A percentile compares a stretch with the other conserved stretches of the same genome.
Conservation (phyloP, 2,329 filamentous ascomycete genomes). For the Stachybotrys echinatus region DNA sequence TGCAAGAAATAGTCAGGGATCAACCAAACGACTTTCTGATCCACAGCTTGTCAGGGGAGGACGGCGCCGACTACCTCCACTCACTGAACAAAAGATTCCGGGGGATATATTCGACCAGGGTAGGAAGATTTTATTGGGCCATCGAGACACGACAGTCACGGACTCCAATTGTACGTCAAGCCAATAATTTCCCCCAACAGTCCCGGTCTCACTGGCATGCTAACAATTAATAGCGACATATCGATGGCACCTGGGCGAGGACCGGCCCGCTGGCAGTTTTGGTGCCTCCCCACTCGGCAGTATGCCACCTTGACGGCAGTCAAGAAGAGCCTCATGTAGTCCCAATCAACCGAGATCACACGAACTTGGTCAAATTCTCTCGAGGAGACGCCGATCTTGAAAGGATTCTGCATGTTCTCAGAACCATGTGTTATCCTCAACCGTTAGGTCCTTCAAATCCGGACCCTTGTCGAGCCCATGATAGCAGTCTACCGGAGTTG, state of each 20-base stretch:
- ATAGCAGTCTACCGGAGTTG: too few species aligned
- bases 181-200: too few species aligned
- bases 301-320: background rate
- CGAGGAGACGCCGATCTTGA: background rate
- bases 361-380: background rate
- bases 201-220: too few species aligned
- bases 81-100: background rate
- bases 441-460: too few species aligned
- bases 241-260: background rate
- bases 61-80: background rate
- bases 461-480: too few species aligned
- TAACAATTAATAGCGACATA: background rate
- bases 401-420: too few species aligned
- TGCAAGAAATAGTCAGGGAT: background rate
- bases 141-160: background rate
- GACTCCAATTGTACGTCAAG: background rate
- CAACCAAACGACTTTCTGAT: background rate
- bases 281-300: background rate
- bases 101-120: background rate
- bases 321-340: background rate
- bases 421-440: too few species aligned
- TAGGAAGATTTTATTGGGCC: background rate
- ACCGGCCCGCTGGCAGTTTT: background rate
- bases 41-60: background rate
- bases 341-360: background rate